phyloP scores from a whole-genome alignment of 2,329 filamentous ascomycete species.

The Chrysosporium keratinophilum region DNA sequence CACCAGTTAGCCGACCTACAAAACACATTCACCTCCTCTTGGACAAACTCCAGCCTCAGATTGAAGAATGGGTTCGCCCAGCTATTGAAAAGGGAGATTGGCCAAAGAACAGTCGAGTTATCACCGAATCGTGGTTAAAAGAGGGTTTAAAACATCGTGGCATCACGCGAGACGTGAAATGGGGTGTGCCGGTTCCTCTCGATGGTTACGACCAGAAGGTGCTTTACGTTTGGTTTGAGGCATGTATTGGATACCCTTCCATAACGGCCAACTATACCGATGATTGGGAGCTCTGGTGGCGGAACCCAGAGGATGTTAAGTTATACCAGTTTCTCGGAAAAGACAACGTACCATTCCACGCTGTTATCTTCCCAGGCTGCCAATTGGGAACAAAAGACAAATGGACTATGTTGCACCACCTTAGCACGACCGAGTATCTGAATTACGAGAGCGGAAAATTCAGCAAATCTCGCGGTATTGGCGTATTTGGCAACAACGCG shows the following conservation, averaged over 20 bases:
- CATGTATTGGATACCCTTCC: slow-evolving; percentile 74
- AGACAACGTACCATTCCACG: slow-evolving; percentile 68
- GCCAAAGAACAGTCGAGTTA: slow-evolving; percentile 37
- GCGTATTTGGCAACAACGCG: slow-evolving; percentile 75
- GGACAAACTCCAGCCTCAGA: slow-evolving; percentile 67
- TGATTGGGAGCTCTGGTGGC: slow-evolving; percentile 83
- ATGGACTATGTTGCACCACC: slow-evolving; percentile 73
- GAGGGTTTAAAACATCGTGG: slow-evolving; percentile 69
- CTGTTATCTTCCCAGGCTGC: slow-evolving; percentile 71
- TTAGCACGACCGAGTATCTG: slow-evolving; percentile 73
- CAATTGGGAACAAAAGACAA: slow-evolving; percentile 69
- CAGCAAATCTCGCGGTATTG: slow-evolving; percentile 70
- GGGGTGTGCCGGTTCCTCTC: slow-evolving; percentile 53
- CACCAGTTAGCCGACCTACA: slow-evolving; percentile 67
- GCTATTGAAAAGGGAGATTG: slow-evolving; percentile 57
- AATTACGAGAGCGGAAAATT: slow-evolving; percentile 78
- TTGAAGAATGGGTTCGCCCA: slow-evolving; percentile 67
- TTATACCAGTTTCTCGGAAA: slow-evolving; percentile 88
- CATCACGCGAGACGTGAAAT: slow-evolving; percentile 77
- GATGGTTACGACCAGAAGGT: slow-evolving; percentile 58
- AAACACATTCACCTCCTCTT: slow-evolving; percentile 86
- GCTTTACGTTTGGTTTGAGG: slow-evolving; percentile 77
- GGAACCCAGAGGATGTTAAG: slow-evolving; percentile 66
- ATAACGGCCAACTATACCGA: slow-evolving; percentile 75
- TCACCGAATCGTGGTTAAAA: slow-evolving; percentile 42